Evolutionary conservation across 805 yeast genomes (phyloP).

Genomic region (Dipodascus albidus): DNA sequence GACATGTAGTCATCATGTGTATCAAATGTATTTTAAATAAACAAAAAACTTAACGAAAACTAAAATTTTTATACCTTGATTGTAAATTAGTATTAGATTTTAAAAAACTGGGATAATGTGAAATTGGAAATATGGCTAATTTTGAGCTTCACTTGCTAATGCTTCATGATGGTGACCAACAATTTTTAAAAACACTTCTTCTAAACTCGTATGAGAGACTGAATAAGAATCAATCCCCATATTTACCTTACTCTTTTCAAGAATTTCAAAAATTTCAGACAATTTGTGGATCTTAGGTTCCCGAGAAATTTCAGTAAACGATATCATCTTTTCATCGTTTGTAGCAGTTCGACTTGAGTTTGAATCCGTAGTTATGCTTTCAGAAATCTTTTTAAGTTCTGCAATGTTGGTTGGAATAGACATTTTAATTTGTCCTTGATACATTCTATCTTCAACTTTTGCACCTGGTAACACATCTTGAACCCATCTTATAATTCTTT

Average conservation of each 20-base stretch:
- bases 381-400: slow-evolving; percentile 12
- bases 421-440: slow-evolving; percentile 24
- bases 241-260: slow-evolving; percentile 4
- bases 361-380: no score
- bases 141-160: not conserved
- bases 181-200: slow-evolving; percentile 25
- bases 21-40: no score
- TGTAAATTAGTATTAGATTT: no score
- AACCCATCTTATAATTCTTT: slow-evolving; percentile 16
- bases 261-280: slow-evolving; percentile 15
- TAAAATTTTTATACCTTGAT: no score
- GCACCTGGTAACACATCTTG: slow-evolving; percentile 17
- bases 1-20: no score
- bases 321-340: no score
- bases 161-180: slow-evolving; percentile 19
- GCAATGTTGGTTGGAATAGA: slow-evolving; percentile 16
- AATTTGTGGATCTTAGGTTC: not conserved
- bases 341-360: no score
- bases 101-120: no score
- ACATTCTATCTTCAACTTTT: slow-evolving; percentile 20
- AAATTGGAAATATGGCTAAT: no score
- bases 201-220: slow-evolving; percentile 22
- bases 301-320: no score
- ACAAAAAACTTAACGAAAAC: no score
- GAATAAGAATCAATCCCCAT: slow-evolving; percentile 20